phyloP scores from a whole-genome alignment of 441 rosid species.

The Pelargonium cotyledonis region DNA sequence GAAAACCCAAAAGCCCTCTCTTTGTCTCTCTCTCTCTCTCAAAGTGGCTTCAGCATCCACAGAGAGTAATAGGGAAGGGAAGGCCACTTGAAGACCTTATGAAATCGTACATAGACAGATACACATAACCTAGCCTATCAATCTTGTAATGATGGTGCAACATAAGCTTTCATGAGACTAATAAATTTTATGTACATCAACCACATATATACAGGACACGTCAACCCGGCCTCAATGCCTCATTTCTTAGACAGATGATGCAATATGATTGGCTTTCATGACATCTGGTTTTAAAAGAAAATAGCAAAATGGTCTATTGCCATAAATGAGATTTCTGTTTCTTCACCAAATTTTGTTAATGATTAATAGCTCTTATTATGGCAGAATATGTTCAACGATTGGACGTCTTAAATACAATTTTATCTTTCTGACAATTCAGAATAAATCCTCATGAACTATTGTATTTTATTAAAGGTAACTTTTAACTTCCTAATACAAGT shows the following conservation, averaged over 20 bases:
- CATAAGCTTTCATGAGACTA: not conserved
- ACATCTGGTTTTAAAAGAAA: not conserved
- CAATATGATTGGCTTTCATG: conserved; percentile 5
- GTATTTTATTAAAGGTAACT: conserved; percentile 1
- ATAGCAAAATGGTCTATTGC: not conserved
- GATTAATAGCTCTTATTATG: not conserved
- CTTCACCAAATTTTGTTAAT: not conserved
- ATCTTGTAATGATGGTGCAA: not conserved
- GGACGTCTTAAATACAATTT: not conserved
- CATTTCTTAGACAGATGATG: not conserved
- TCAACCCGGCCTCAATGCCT: not conserved
- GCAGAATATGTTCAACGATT: not conserved
- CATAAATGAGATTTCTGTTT: not conserved
- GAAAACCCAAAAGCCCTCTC: not conserved
- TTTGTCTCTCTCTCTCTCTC: too few relatives aligned
- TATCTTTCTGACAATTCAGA: not conserved
- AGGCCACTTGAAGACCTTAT: too few relatives aligned
- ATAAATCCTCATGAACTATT: not conserved
- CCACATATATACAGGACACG: not conserved
- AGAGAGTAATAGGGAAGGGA: too few relatives aligned
- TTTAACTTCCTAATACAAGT: not conserved
- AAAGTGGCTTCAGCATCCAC: not conserved
- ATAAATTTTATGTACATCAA: not conserved
- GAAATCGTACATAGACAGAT: not conserved
- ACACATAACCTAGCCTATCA: not conserved